phyloP scores from a whole-genome alignment of 495 filamentous ascomycete genomes.

The Annulohypoxylon moriforme region DNA sequence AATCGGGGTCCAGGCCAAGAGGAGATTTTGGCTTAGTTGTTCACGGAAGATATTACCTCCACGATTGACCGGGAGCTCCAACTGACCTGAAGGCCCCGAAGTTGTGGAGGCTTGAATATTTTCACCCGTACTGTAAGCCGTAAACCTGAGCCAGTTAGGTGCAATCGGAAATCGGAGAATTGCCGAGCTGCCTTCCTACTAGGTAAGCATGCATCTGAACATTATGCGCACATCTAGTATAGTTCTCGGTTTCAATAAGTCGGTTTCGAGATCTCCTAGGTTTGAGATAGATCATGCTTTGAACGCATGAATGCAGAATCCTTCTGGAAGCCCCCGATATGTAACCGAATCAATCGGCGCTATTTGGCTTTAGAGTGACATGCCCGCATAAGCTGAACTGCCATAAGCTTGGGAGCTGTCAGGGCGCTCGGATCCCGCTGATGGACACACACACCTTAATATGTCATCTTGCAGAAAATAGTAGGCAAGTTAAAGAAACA shows the following conservation, averaged over 20 bases:
- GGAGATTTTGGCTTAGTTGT: slow-evolving; percentile 25
- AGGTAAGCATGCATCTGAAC: slow-evolving; percentile 15
- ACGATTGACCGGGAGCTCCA: neutral
- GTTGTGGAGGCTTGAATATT: neutral
- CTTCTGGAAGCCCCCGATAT: slow-evolving; percentile 35
- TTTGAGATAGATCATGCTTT: slow-evolving; percentile 30
- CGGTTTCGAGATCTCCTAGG: slow-evolving; percentile 15
- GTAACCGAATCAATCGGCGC: neutral
- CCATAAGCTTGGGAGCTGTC: slow-evolving; percentile 1
- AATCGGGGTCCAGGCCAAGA: slow-evolving; percentile 18
- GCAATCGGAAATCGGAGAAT: slow-evolving; percentile 28
- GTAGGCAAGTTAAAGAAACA: neutral
- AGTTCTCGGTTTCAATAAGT: slow-evolving; percentile 19
- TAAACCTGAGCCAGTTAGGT: slow-evolving; percentile 4
- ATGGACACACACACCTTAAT: slow-evolving; percentile 15
- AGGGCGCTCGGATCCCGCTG: slow-evolving; percentile 16
- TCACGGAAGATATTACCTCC: slow-evolving; percentile 3
- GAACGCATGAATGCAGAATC: slow-evolving; percentile 32
- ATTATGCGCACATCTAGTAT: slow-evolving; percentile 22
- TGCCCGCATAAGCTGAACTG: slow-evolving; percentile 10
- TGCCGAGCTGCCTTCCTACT: slow-evolving; percentile 5
- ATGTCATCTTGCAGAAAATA: slow-evolving; percentile 10
- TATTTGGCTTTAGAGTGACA: slow-evolving; percentile 4
- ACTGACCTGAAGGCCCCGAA: neutral
- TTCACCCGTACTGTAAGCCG: neutral